Percentiles rank a stretch among this genome's conserved stretches.
Conservation (phyloP, 495 filamentous ascomycete genomes). For the Aspergillus mulundensis region DNA sequence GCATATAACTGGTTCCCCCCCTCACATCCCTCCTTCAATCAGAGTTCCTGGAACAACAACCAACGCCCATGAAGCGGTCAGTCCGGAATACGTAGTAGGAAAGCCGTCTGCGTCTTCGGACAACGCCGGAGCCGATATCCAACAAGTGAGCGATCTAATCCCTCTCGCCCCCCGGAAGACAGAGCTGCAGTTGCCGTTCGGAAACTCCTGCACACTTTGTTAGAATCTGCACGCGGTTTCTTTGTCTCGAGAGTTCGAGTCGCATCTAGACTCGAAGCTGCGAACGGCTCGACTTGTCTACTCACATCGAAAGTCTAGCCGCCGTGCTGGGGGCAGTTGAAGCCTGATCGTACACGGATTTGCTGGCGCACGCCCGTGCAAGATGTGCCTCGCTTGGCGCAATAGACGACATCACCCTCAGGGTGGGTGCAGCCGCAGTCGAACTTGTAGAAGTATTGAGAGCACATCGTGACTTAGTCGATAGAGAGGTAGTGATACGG, state of each 20-base stretch:
- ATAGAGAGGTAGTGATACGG: neutral
- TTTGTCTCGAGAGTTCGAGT: neutral
- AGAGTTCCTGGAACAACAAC: neutral
- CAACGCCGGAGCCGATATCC: neutral
- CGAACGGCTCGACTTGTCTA: neutral
- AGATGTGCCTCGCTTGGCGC: slow-evolving; percentile 33
- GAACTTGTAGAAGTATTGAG: slow-evolving; percentile 39
- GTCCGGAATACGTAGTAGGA: too few relatives aligned
- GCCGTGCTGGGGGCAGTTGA: slow-evolving; percentile 37
- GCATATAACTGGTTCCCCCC: neutral
- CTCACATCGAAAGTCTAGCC: slow-evolving; percentile 20
- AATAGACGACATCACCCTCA: slow-evolving; percentile 36
- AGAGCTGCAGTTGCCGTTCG: neutral
- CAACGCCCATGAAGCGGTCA: slow-evolving; percentile 7
- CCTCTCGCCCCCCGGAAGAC: neutral
- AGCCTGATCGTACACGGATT: slow-evolving; percentile 31
- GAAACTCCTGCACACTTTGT: neutral
- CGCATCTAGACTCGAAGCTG: neutral
- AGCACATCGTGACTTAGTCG: slow-evolving; percentile 28
- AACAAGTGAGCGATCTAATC: neutral
- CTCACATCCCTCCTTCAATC: neutral
- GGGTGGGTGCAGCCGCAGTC: slow-evolving; percentile 39
- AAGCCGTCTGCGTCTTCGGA: neutral
- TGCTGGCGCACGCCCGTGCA: slow-evolving; percentile 38
- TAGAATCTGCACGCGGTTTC: neutral